Base-by-base conservation (phyloP, 768 basidiomycete genomes). In the Harrya chromipes region DNA sequence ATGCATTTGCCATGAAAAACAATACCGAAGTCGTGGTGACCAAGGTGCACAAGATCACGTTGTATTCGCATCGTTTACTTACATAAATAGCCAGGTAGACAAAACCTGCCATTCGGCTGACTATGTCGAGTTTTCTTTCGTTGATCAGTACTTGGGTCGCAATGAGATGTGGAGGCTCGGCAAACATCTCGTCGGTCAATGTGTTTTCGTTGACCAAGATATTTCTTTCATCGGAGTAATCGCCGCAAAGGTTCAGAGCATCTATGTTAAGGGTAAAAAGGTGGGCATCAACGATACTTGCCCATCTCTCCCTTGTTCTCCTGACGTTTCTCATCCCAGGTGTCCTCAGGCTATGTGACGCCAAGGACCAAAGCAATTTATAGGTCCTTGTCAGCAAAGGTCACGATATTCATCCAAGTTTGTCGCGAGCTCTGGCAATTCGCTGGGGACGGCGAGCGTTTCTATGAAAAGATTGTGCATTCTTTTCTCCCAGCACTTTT, bases 371-470 rank as follows among this genome's bases (percentile, higher is more conserved):
- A 93, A 66, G 73, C 87, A 12, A 83, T 99, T 27, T 94, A 86
- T 60, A 80, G 97, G 36, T 92, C 92, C 12, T 81, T 94, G 39
- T 94, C 93, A 1, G 93, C 94, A 37, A 92, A 88, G 61, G 79
- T 87, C 31, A 97, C 90, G 17, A 86, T 98, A 48, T 95, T 97
- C 67, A 92, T 99, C 41, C 94, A 97, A 74, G 88, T 99, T 14
- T 95, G 93, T 65, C 82, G 85, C 41, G 97, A 98, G 64, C 81
- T 97, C 47, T 98, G 92, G 91, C 90, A 97, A 60, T 98, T 98
- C 63, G 81, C 94, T 20, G 93, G 90, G 31, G 97, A 98, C 53
- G 97, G 97, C 20, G 94, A 97, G 66, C 82, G 94, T 6, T 93
- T 87, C 69, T 87, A 91, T 63, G 97, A 98, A 66, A 98, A 98